Evolutionary conservation across 2,329 filamentous ascomycete species (phyloP), one percentile per base, ranked within the genome.

Genomic region (Diaporthe nobilis): DNA sequence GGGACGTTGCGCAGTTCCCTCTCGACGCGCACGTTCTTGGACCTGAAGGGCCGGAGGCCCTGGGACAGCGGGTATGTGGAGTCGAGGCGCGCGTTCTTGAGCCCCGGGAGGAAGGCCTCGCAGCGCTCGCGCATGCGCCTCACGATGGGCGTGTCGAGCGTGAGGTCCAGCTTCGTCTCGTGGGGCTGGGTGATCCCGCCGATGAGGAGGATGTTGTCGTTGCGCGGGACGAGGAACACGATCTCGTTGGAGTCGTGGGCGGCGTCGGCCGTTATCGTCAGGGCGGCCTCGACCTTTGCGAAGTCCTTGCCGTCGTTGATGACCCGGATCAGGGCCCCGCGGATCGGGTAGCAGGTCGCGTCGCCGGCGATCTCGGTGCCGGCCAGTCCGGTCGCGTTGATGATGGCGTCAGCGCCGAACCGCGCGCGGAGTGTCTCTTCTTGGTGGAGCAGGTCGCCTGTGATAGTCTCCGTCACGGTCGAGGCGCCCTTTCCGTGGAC

Each of bases 251-350:
- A 74, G 39, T 80, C 80, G 72, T 81, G 79, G 17, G 79, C 81
- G 4, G 83, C 82, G 67, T 85, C 84, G 60, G 85, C 84, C 25
- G 84, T 83, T 74, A 87, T 84, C 1, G 83, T 84, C 73, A 87
- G 78, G 20, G 85, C 84, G 15, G 82, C 80, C 10, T 84, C 80
- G 28, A 88, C 78, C 77, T 85, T 85, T 7, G 85, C 84, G 75
- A 87, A 87, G 57, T 79, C 79, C 9, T 77, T 80, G 39, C 86
- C 86, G 71, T 87, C 85, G 77, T 88, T 88, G 79, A 86, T 82
- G 77, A 87, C 85, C 53, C 86, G 84, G 65, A 87, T 82, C 7
- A 87, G 80, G 6, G 80, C 86, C 28, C 86, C 86, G 8, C 86
- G 83, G 73, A 87, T 82, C 2, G 85, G 85, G 77, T 86, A 87